Evolutionary conservation across 148 eudicot species (phyloP).

Genomic region (Euryodendron excelsum): DNA sequence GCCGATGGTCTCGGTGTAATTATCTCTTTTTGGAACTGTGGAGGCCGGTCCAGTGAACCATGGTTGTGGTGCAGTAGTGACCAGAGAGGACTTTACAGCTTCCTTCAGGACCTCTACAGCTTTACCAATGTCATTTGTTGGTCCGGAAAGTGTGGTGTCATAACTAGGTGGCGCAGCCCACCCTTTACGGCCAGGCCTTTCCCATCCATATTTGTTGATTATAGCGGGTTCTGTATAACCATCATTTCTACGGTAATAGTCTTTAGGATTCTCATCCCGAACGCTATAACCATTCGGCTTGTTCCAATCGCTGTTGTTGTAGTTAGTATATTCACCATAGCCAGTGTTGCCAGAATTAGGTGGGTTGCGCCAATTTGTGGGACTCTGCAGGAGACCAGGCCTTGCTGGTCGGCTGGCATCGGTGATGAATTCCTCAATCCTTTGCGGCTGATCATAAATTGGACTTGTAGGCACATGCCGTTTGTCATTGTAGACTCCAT

Average conservation of each 20-base stretch:
- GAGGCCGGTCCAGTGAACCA: background rate
- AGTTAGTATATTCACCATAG: background rate
- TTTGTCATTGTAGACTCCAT: constrained; percentile 7
- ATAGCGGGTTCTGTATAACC: no score
- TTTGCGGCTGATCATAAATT: constrained; percentile 7
- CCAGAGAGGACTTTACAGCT: background rate
- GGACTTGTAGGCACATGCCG: constrained; percentile 17
- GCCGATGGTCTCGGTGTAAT: background rate
- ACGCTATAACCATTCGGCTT: no score
- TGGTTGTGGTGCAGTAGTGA: background rate
- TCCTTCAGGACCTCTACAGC: background rate
- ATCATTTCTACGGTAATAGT: no score
- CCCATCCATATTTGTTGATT: no score
- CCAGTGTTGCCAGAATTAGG: no score
- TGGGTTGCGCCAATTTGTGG: no score
- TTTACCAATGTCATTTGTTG: constrained; percentile 6
- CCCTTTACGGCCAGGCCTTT: no score
- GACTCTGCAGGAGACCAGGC: background rate
- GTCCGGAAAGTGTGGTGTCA: background rate
- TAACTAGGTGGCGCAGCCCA: no score
- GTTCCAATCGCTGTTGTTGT: background rate
- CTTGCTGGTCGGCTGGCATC: constrained; percentile 1
- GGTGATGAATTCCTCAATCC: background rate
- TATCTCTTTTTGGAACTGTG: background rate
- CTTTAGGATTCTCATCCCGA: no score